Evolutionary conservation across 2,329 filamentous ascomycete species (phyloP).

Genomic region (Coleophoma crateriformis): DNA sequence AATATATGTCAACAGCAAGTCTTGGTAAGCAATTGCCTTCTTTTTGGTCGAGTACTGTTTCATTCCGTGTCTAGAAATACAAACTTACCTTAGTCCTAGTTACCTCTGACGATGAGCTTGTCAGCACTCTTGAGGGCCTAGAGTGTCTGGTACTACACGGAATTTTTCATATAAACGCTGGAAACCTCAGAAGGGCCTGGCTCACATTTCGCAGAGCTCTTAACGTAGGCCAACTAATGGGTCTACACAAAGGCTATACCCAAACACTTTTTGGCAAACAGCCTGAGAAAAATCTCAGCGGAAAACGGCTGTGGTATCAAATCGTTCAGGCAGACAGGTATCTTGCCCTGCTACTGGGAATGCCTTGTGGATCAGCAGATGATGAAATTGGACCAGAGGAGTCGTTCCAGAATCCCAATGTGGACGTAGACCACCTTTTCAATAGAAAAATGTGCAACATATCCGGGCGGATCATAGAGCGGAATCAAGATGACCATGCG

Average conservation of each 20-base stretch:
- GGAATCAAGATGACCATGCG: conserved; percentile 1
- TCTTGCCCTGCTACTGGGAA: background rate
- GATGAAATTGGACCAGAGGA: background rate
- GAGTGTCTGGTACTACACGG: conserved; percentile 45
- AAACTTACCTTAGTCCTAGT: conserved; percentile 30
- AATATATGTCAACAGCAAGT: conserved; percentile 13
- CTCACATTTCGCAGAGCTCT: conserved; percentile 40
- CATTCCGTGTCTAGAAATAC: conserved; percentile 26
- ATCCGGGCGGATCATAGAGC: conserved; percentile 4
- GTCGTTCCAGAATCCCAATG: background rate
- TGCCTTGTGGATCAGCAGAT: conserved; percentile 1
- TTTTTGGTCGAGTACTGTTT: background rate
- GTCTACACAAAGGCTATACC: conserved; percentile 32
- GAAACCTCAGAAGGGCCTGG: conserved; percentile 44
- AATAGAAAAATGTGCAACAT: background rate
- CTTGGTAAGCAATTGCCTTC: no score
- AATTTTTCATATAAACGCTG: conserved; percentile 39
- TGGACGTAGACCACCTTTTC: background rate
- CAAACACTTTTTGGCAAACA: conserved; percentile 33
- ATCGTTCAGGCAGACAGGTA: conserved; percentile 1
- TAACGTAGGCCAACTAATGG: conserved; percentile 40
- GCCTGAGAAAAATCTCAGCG: conserved; percentile 21
- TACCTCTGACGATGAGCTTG: conserved; percentile 37
- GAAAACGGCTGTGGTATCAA: background rate
- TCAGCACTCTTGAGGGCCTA: conserved; percentile 42